phyloP scores from a whole-genome alignment of 179 eudicot species.

The Camellia oleifera region DNA sequence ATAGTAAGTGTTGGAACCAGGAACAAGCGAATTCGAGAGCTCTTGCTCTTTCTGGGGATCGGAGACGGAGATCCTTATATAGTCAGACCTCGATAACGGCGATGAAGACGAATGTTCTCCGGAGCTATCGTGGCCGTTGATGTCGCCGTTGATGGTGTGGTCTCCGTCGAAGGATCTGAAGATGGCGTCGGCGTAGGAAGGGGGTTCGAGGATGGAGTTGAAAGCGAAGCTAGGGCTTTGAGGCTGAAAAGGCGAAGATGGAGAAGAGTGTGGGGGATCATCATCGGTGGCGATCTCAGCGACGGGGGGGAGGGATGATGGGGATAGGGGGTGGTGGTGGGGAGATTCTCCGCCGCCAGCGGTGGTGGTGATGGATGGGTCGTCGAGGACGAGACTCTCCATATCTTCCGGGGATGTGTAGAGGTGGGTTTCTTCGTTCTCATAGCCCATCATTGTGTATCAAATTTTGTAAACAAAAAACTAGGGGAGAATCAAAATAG shows the following conservation, averaged over 20 bases:
- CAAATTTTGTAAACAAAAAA: not conserved
- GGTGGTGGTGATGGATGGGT: slow-evolving; percentile 19
- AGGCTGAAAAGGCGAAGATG: slow-evolving; percentile 14
- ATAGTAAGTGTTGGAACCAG: slow-evolving; percentile 54
- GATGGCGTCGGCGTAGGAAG: slow-evolving; percentile 91
- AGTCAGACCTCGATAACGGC: slow-evolving; percentile 32
- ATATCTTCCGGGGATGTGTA: slow-evolving; percentile 48
- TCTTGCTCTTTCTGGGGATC: slow-evolving; percentile 83
- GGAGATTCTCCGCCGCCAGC: not conserved
- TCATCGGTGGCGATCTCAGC: slow-evolving; percentile 38
- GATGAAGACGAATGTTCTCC: slow-evolving; percentile 16
- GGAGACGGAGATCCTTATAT: slow-evolving; percentile 57
- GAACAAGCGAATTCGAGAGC: slow-evolving; percentile 59
- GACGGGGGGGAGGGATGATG: slow-evolving; percentile 33
- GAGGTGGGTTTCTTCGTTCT: slow-evolving; percentile 39
- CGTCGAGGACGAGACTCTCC: slow-evolving; percentile 54
- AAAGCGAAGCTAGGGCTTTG: slow-evolving; percentile 46
- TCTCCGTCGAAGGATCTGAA: slow-evolving; percentile 71
- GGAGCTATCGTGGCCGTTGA: slow-evolving; percentile 41
- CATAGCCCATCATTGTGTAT: slow-evolving; percentile 1
- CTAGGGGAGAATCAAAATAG: not conserved
- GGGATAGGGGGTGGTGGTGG: slow-evolving; percentile 26
- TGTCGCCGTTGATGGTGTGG: slow-evolving; percentile 19
- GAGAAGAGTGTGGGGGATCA: slow-evolving; percentile 22
- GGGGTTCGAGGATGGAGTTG: slow-evolving; percentile 79